A percentile compares a stretch with the other conserved stretches of the same genome.
phyloP scores from a whole-genome alignment of 2,329 filamentous ascomycete species.

The Intubia oerlemansii region DNA sequence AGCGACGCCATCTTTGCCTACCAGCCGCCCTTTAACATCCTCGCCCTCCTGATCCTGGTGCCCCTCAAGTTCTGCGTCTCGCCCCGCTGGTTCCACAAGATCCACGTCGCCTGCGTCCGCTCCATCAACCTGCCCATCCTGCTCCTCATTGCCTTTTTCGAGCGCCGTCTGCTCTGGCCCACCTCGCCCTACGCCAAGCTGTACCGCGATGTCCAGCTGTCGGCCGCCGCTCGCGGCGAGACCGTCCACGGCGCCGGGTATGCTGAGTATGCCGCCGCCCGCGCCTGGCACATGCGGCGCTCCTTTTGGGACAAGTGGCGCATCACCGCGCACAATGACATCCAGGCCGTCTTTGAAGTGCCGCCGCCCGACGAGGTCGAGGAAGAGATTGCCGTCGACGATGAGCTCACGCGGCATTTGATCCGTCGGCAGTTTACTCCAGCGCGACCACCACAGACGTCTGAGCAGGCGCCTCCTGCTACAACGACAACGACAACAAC shows the following conservation, averaged over 20 bases:
- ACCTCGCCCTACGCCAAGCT: slow-evolving; percentile 11
- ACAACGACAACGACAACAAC: slow-evolving; percentile 4
- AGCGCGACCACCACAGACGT: slow-evolving; percentile 16
- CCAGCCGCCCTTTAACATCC: slow-evolving; percentile 63
- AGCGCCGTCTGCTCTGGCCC: slow-evolving; percentile 47
- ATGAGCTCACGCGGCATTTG: slow-evolving; percentile 34
- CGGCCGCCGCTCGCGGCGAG: neutral
- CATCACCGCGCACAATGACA: slow-evolving; percentile 49
- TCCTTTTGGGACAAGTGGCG: slow-evolving; percentile 47
- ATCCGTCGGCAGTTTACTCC: slow-evolving; percentile 32
- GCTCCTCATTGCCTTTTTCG: slow-evolving; percentile 46
- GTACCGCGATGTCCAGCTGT: slow-evolving; percentile 1
- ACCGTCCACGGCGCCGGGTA: neutral
- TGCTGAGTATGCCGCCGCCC: slow-evolving; percentile 2
- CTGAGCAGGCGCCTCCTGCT: slow-evolving; percentile 9
- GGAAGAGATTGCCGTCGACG: slow-evolving; percentile 35
- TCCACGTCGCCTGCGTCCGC: slow-evolving; percentile 59
- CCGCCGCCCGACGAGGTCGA: slow-evolving; percentile 41
- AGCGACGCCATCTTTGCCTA: slow-evolving; percentile 68
- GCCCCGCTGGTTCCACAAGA: slow-evolving; percentile 79
- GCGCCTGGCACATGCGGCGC: slow-evolving; percentile 1
- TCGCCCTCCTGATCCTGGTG: slow-evolving; percentile 52
- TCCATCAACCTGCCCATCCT: slow-evolving; percentile 56
- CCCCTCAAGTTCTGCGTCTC: slow-evolving; percentile 59
- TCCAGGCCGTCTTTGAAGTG: slow-evolving; percentile 52